Conservation (phyloP, 1,139 yeast genomes). For the Magnusiomyces tetraspermus region DNA sequence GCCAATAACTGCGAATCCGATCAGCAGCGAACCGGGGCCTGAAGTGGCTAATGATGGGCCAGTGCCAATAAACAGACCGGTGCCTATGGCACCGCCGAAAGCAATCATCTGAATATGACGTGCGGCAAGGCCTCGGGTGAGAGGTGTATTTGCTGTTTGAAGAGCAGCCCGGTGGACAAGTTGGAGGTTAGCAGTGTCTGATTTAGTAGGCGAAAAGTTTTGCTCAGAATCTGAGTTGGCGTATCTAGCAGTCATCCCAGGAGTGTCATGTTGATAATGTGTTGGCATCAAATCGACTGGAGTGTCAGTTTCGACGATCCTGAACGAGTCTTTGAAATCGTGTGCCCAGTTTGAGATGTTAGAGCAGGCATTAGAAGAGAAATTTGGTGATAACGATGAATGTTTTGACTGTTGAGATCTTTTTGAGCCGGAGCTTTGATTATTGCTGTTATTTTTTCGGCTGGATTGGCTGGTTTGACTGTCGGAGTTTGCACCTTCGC, state of each 20-base stretch:
- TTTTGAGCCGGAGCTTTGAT: not conserved
- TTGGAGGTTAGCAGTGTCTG: not conserved
- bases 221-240: not conserved
- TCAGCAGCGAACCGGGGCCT: constrained; percentile 67
- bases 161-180: constrained; percentile 21
- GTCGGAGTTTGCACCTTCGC: not conserved
- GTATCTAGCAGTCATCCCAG: not conserved
- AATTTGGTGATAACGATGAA: too few species aligned
- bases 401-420: too few species aligned
- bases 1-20: constrained; percentile 53
- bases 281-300: too few species aligned
- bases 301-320: too few species aligned
- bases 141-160: constrained; percentile 26
- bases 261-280: too few species aligned
- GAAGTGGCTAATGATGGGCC: constrained; percentile 46
- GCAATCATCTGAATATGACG: constrained; percentile 56
- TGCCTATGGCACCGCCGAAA: constrained; percentile 69
- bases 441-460: not conserved
- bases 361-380: too few species aligned
- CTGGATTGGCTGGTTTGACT: too few species aligned
- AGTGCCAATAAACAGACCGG: constrained; percentile 59
- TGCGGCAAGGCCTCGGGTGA: constrained; percentile 35
- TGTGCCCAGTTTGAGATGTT: too few species aligned
- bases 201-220: not conserved
- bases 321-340: too few species aligned